A percentile compares a stretch with the other conserved stretches of the same genome.
Conservation (phyloP, 352 stramenopile species). For the Phytophthora palmivora region DNA sequence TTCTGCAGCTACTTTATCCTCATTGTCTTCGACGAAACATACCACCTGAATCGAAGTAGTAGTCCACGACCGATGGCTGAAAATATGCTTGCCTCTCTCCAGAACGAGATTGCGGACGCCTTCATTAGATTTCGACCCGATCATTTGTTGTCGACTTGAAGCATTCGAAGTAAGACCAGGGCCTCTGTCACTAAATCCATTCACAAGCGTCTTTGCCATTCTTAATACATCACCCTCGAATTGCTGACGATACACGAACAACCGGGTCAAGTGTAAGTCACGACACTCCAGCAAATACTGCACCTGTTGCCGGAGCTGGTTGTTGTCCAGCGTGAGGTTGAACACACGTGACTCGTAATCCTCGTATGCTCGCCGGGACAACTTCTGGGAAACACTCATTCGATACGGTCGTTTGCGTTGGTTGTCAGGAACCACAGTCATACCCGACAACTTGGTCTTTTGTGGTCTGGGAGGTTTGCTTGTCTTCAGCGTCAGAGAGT, state of each 20-base stretch:
- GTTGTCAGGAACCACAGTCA: constrained; percentile 9
- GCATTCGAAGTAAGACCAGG: constrained; percentile 2
- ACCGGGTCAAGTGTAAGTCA: constrained; percentile 14
- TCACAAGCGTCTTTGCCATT: constrained; percentile 5
- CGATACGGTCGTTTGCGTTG: constrained; percentile 26
- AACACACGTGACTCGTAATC: constrained; percentile 20
- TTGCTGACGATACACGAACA: constrained; percentile 15
- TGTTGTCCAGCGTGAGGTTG: constrained; percentile 37
- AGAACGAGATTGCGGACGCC: constrained; percentile 1
- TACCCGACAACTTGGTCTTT: too few relatives aligned
- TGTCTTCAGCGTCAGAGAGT: too few relatives aligned
- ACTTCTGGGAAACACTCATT: constrained; percentile 16
- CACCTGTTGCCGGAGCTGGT: constrained; percentile 26
- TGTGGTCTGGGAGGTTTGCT: too few relatives aligned
- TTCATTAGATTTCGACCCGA: background rate
- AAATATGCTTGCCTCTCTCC: constrained; percentile 1
- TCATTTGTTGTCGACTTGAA: background rate
- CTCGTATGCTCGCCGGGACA: background rate
- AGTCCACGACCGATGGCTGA: constrained; percentile 8
- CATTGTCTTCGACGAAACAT: constrained; percentile 9
- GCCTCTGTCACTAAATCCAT: constrained; percentile 6
- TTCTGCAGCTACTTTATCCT: background rate
- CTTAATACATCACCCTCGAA: constrained; percentile 15
- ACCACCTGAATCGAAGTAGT: background rate
- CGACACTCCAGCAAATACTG: constrained; percentile 22